phyloP scores from a whole-genome alignment of 345 rosid genomes.

The Bruguiera parviflora region DNA sequence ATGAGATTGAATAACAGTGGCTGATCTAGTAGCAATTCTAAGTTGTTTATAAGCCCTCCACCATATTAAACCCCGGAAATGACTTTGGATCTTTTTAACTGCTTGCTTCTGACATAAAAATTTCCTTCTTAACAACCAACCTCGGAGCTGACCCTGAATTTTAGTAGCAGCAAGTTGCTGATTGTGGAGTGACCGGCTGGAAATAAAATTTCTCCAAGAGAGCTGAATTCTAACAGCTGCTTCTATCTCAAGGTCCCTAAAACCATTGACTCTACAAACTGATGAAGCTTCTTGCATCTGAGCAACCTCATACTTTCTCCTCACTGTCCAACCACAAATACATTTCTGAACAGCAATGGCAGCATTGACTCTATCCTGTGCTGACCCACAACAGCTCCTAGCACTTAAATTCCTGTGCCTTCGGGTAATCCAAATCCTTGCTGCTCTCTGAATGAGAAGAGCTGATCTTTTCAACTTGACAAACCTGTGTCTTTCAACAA shows the following conservation, averaged over 20 bases:
- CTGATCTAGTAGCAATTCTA: constrained; percentile 38
- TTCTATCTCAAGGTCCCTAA: constrained; percentile 22
- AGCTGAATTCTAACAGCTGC: constrained; percentile 58
- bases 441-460: constrained; percentile 53
- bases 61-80: constrained; percentile 31
- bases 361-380: constrained; percentile 20
- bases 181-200: constrained; percentile 17
- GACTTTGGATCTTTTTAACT: constrained; percentile 38
- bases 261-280: constrained; percentile 11
- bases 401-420: constrained; percentile 14
- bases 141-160: constrained; percentile 45
- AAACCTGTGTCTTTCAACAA: constrained; percentile 51
- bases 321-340: constrained; percentile 26
- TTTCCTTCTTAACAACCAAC: constrained; percentile 44
- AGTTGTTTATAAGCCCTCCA: constrained; percentile 28
- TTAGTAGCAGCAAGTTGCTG: constrained; percentile 44
- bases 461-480: constrained; percentile 41
- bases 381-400: constrained; percentile 9
- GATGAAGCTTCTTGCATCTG: constrained; percentile 15
- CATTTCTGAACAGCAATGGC: constrained; percentile 23
- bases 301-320: constrained; percentile 15
- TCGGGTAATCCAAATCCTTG: constrained; percentile 47
- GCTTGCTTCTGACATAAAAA: constrained; percentile 40
- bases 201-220: constrained; percentile 43
- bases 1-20: constrained; percentile 55